A percentile compares a stretch with the other conserved stretches of the same genome.
These are phyloP conservation scores for Stenogyne calaminthoides DNA, from an alignment of 305 asterid species.

Conservation along the genomic window DNA sequence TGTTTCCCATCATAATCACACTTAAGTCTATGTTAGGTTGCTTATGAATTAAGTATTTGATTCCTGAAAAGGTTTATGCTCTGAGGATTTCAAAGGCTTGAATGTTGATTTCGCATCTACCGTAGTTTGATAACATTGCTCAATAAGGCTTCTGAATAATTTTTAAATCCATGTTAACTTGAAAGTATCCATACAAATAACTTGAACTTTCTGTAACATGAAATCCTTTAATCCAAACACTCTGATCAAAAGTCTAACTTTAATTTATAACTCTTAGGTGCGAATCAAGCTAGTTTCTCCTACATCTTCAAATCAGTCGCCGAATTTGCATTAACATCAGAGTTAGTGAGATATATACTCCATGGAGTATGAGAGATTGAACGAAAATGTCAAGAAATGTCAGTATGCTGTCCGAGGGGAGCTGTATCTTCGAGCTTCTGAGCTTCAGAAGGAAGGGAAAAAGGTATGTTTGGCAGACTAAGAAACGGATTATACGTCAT, in stretches of 20 bases:
- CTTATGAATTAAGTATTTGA: background rate
- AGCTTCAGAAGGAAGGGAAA: conserved; percentile 99
- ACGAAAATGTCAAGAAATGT: conserved; percentile 92
- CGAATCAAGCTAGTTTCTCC: conserved; percentile 18
- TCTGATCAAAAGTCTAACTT: background rate
- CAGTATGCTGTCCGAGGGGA: conserved; percentile 99
- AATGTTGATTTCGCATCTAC: background rate
- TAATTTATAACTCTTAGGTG: conserved; percentile 18
- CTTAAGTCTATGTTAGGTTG: background rate
- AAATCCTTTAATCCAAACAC: background rate
- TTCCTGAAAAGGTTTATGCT: background rate
- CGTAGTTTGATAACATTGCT: background rate
- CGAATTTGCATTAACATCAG: conserved; percentile 1
- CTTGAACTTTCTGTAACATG: background rate
- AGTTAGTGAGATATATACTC: conserved; percentile 25
- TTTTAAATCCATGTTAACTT: background rate
- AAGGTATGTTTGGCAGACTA: conserved; percentile 52
- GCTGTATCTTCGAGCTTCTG: conserved; percentile 99
- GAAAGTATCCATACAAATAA: background rate
- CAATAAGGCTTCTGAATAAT: background rate
- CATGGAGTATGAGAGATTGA: conserved; percentile 89
- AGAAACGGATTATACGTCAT: background rate
- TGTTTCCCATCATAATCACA: background rate
- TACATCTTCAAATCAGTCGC: background rate
- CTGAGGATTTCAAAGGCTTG: background rate